A percentile compares a stretch with the other conserved stretches of the same genome.
phyloP scores from a whole-genome alignment of 75 land plant species.

The Pseudotsuga menziesii region DNA sequence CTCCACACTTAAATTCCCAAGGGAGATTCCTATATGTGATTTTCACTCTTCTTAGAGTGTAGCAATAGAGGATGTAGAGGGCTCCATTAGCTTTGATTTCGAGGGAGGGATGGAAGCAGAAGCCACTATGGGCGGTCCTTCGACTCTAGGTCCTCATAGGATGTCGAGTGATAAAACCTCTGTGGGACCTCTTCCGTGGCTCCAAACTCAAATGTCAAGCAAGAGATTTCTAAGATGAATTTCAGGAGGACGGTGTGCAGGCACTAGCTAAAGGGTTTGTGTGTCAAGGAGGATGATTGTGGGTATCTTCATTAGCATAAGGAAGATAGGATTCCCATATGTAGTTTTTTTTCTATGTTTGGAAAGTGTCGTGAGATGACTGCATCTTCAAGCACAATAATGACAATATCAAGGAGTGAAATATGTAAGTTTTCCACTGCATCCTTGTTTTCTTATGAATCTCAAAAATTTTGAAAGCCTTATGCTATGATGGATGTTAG shows the following conservation, averaged over 20 bases:
- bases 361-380: constrained; percentile 18
- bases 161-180: background rate
- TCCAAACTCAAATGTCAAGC: constrained; percentile 4
- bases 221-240: background rate
- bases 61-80: constrained; percentile 16
- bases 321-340: constrained; percentile 12
- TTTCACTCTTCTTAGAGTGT: too few species aligned
- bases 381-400: constrained; percentile 21
- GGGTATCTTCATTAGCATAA: constrained; percentile 18
- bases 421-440: constrained; percentile 14
- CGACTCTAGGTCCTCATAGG: background rate
- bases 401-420: constrained; percentile 19
- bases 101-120: constrained; percentile 7
- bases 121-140: background rate
- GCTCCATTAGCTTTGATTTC: constrained; percentile 21
- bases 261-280: constrained; percentile 26
- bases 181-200: background rate
- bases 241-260: constrained; percentile 23
- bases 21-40: too few species aligned
- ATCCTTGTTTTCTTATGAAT: background rate
- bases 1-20: too few species aligned
- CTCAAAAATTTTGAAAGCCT: too few species aligned
- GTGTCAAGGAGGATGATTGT: constrained; percentile 18
- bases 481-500: too few species aligned
- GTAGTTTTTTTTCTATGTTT: constrained; percentile 17